phyloP scores from a whole-genome alignment of 768 basidiomycete genomes.

The Xerocomellus intermedius region DNA sequence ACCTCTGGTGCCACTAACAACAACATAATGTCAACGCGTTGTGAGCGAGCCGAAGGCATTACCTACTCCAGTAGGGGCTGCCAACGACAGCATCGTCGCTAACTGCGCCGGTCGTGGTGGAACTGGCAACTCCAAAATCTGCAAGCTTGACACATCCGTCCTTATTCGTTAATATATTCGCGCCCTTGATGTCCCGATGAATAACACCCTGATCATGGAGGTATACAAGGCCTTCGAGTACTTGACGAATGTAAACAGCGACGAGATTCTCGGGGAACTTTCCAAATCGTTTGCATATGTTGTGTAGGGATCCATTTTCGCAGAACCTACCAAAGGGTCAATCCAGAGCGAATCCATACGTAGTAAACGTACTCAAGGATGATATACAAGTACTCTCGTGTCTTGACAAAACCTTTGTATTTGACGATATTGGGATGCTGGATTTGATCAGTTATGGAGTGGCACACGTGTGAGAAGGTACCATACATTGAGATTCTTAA shows the following conservation, averaged over 20 bases:
- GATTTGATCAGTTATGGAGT: conserved; percentile 14
- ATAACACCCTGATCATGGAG: conserved; percentile 99
- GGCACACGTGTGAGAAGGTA: neutral
- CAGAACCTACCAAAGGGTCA: conserved; percentile 60
- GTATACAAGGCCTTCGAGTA: conserved; percentile 92
- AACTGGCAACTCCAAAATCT: conserved; percentile 94
- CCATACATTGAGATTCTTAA: conserved; percentile 93
- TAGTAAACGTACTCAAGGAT: conserved; percentile 75
- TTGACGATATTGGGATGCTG: conserved; percentile 98
- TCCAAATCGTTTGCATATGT: conserved; percentile 94
- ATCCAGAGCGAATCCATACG: neutral
- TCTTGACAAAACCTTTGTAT: conserved; percentile 97
- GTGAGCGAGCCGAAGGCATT: neutral
- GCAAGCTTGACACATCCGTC: conserved; percentile 99
- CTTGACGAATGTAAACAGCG: conserved; percentile 94
- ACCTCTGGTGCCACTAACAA: conserved; percentile 93
- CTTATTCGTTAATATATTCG: conserved; percentile 98
- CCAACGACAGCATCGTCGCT: conserved; percentile 93
- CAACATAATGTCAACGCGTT: conserved; percentile 3
- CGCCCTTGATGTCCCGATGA: conserved; percentile 98
- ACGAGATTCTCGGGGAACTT: conserved; percentile 98
- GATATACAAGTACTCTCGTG: conserved; percentile 91
- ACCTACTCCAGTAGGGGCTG: conserved; percentile 97
- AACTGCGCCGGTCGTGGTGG: conserved; percentile 68
- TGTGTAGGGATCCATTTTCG: conserved; percentile 96